Evolutionary conservation across 2,329 filamentous ascomycete genomes (phyloP), one percentile per base, ranked within the genome.

Genomic region (Fusarium sterilihyphosum): DNA sequence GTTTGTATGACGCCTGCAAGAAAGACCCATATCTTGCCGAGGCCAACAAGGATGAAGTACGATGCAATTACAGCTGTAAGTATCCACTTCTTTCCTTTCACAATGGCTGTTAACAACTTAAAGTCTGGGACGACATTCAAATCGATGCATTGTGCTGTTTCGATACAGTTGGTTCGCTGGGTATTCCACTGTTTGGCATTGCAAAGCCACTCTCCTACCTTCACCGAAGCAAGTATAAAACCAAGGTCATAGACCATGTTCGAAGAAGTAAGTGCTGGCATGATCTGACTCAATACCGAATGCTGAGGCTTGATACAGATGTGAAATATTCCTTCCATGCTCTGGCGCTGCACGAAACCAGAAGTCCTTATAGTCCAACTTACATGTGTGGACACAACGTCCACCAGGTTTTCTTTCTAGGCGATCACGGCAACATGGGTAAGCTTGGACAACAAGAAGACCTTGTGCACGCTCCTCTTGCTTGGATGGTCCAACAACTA

Each of bases 101-200:
- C 0, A 18, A 20, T 5, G 8, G 2, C 1, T 13, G 17, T n/a
- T 61, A 4, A 61, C 13, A 12, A 4, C 2, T 10, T 9, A 3
- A 18, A 61, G 59, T 40, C 6, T 56, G 29, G 29, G 20, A 50
- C 4, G 43, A 20, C 17, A 6, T 26, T 13, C 43, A 20, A 20
- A 46, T 46, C 1, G 40, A 63, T 4, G 52, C 40, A 2, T 4
- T 63, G 6, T 63, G 61, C 8, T 63, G 61, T 16, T 63, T 63
- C 1, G 61, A 63, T 20, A 63, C 61, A 4, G 52, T 63, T 10
- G 61, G 61, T 3, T 63, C 61, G 1, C 26, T 63, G 0, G 61
- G 61, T 3, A 13, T 63, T 3, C 60, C 60, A 0, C 10, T 63
- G 1, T 63, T 33, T 18, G 60, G 60, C 1, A 24, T 63, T 2